A percentile compares a stretch with the other conserved stretches of the same genome.
These are phyloP conservation scores for Boletus sp. DNA, from an alignment of 768 basidiomycete genomes.

Conservation along the genomic window DNA sequence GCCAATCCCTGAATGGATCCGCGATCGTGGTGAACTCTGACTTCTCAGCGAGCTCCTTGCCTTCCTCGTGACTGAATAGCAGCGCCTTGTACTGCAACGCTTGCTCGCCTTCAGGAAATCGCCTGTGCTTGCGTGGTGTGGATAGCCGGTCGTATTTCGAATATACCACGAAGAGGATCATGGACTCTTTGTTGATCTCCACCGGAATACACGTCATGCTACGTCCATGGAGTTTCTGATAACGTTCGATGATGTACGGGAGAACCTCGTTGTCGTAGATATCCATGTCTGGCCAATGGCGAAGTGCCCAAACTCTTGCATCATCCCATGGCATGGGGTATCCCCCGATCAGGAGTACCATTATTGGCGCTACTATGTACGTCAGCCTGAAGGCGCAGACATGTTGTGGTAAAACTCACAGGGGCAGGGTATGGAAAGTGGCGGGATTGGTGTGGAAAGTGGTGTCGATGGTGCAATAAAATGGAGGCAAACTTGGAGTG, in stretches of 20 bases:
- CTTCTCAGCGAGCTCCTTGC: not conserved
- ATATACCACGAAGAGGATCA: too few species aligned
- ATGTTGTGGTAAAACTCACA: too few species aligned
- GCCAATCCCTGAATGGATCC: not conserved
- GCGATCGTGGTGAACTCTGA: not conserved
- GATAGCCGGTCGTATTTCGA: not conserved
- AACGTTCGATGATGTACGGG: not conserved
- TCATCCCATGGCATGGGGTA: not conserved
- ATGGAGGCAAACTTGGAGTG: too few species aligned
- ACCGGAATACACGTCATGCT: not conserved
- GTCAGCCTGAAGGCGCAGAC: too few species aligned
- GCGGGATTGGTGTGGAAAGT: too few species aligned
- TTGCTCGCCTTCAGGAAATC: not conserved
- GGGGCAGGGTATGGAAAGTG: too few species aligned
- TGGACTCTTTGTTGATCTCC: not conserved
- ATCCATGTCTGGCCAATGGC: not conserved
- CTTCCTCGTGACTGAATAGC: not conserved
- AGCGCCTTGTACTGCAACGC: not conserved
- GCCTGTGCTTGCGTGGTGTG: not conserved
- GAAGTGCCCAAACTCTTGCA: not conserved
- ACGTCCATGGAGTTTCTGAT: not conserved
- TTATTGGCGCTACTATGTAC: too few species aligned
- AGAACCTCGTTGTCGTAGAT: not conserved
- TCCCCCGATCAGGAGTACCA: too few species aligned
- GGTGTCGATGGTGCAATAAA: too few species aligned